Base-by-base conservation (phyloP, 129 eudicot genomes). In the sunflower (Helianthus annuus) region DNA sequence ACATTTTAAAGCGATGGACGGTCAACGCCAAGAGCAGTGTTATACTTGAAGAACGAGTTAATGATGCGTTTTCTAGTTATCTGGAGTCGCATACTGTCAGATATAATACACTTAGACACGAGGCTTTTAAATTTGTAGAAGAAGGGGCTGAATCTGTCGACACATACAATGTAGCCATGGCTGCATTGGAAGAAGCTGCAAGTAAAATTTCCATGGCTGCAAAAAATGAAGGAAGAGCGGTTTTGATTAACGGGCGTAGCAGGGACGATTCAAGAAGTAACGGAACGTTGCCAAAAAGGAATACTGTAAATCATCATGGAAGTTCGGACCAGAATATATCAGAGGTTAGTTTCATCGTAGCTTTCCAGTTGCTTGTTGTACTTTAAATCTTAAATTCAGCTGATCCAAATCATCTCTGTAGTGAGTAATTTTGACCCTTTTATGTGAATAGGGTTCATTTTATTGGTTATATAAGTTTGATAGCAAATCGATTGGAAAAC, bases 121-220 rank as follows among this genome's bases (percentile, higher is more conserved):
- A 82, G 68, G 89, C 87, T 68, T 78, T 84, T 48, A 87, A 77
- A 64, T 82, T 85, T 68, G 90, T 85, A 19, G 90, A 87, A 56
- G 82, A 79, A 55, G 94, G 90, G 60, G 87, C 86, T 55, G 84
- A 84, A 39, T 87, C 90, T 27, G 80, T 85, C 10, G 80, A 82
- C 34, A 70, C 79, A 8, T 87, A 79, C 60, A 82, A 71, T 51
- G 85, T 83, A 53, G 94, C 90, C 69, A 69, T 80, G 80, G 52
- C 60, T 71, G 94, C 89, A 66, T 69, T 87, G 68, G 76, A 78
- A 75, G 90, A 80, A 66, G 94, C 94, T 74, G 69, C 78, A 24
- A 80, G 81, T 58, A 85, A 63, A 81, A 84, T 87, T 76, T 56
- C 76, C 63, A 68, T 79, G 56, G 82, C 82, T 46, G 80, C 73